Conservation (phyloP, 345 rosid species). For the Acer campestre region DNA sequence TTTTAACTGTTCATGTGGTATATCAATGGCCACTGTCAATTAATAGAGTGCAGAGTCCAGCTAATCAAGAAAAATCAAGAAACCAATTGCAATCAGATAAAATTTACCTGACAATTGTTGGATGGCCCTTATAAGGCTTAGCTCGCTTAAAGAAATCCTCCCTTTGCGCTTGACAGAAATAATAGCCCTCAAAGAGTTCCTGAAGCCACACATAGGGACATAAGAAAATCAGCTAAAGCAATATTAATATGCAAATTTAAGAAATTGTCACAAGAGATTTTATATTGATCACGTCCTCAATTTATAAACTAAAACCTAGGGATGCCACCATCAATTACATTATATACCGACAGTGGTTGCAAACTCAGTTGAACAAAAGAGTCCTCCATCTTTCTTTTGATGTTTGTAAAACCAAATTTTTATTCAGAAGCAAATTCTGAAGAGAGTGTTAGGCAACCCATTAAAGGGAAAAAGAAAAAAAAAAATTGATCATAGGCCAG, state of each 20-base stretch:
- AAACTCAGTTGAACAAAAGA: constrained; percentile 6
- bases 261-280: not conserved
- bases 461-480: not conserved
- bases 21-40: constrained; percentile 6
- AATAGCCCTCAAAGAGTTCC: constrained; percentile 97
- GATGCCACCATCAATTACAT: constrained; percentile 1
- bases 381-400: not conserved
- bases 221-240: constrained; percentile 5
- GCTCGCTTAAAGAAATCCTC: constrained; percentile 80
- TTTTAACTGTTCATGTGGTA: not conserved
- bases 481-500: not conserved
- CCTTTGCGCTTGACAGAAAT: constrained; percentile 98
- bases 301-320: not conserved
- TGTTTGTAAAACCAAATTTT: not conserved
- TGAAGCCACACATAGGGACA: constrained; percentile 27
- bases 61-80: constrained; percentile 8
- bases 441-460: not conserved
- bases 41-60: constrained; percentile 3
- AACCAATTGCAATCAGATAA: not conserved
- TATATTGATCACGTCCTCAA: not conserved
- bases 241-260: constrained; percentile 1
- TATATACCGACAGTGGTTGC: not conserved
- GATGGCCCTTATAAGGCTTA: constrained; percentile 79
- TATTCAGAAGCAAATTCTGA: not conserved
- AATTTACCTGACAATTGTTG: constrained; percentile 73